Percentiles rank a stretch among this genome's conserved stretches.
phyloP scores from a whole-genome alignment of 768 basidiomycete genomes.

The Lactarius hengduanensis region DNA sequence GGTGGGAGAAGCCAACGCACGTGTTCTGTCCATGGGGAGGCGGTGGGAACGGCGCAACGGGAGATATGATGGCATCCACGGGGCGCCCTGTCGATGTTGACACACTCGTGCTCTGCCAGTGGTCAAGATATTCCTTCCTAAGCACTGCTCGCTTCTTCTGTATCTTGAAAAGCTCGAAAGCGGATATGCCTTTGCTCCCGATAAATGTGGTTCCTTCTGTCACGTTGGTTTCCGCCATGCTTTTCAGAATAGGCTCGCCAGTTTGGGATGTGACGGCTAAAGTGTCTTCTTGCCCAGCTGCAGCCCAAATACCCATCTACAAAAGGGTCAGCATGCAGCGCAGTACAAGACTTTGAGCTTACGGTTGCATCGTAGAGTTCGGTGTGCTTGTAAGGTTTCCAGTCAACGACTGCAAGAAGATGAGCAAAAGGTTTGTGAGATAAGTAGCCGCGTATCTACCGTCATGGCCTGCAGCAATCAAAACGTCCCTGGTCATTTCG shows the following conservation, averaged over 20 bases:
- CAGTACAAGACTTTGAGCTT: background rate
- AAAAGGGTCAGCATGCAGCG: background rate
- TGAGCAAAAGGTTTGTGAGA: background rate
- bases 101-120: conserved; percentile 47
- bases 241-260: conserved; percentile 27
- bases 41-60: conserved; percentile 44
- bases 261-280: conserved; percentile 17
- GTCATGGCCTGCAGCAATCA: conserved; percentile 51
- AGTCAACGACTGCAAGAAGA: conserved; percentile 39
- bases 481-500: conserved; percentile 43
- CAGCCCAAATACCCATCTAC: conserved; percentile 25
- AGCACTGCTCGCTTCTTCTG: conserved; percentile 42
- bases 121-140: conserved; percentile 47
- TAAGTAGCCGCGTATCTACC: conserved; percentile 33
- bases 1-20: conserved; percentile 33
- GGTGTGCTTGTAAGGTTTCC: conserved; percentile 32
- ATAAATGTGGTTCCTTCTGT: conserved; percentile 7
- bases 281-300: conserved; percentile 22
- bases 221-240: conserved; percentile 13
- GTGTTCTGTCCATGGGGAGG: conserved; percentile 45
- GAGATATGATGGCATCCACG: conserved; percentile 52
- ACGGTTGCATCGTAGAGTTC: conserved; percentile 36
- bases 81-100: conserved; percentile 49
- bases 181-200: conserved; percentile 13
- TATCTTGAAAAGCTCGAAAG: conserved; percentile 46